These are phyloP conservation scores for Coemansia sp. DNA, from an alignment of 192 early-diverging fungal genomes.

Conservation along the genomic window DNA sequence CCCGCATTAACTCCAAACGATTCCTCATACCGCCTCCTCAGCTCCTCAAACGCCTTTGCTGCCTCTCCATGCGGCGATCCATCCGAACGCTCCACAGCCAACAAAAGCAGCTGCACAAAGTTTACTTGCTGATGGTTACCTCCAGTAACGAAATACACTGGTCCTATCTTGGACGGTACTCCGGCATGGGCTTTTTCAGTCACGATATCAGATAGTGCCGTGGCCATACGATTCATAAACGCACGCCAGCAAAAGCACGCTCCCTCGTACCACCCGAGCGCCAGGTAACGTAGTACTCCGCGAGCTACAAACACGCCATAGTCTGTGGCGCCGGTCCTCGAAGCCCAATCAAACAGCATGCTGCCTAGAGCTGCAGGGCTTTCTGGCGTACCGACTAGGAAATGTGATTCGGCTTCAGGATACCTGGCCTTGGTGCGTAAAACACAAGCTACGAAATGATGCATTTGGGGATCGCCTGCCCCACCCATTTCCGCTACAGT, in stretches of 20 bases:
- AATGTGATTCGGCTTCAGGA: slow-evolving; percentile 80
- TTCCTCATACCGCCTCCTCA: slow-evolving; percentile 30
- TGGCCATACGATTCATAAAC: slow-evolving; percentile 27
- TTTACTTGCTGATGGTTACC: slow-evolving; percentile 55
- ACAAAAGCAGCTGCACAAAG: slow-evolving; percentile 63
- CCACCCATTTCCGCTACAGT: slow-evolving; percentile 19
- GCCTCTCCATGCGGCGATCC: slow-evolving; percentile 20
- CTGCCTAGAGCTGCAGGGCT: slow-evolving; percentile 69
- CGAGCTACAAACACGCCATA: slow-evolving; percentile 76
- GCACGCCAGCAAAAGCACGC: slow-evolving; percentile 52
- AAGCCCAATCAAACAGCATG: slow-evolving; percentile 77
- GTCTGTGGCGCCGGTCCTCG: slow-evolving; percentile 55
- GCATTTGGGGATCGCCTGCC: slow-evolving; percentile 43
- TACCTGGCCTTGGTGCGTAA: slow-evolving; percentile 62
- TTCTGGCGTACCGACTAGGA: slow-evolving; percentile 77
- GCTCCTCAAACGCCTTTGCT: slow-evolving; percentile 14
- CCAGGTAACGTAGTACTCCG: slow-evolving; percentile 74
- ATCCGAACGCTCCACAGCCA: slow-evolving; percentile 59
- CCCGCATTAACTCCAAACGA: slow-evolving; percentile 35
- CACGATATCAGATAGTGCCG: slow-evolving; percentile 13
- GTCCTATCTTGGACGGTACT: slow-evolving; percentile 44
- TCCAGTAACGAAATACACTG: slow-evolving; percentile 42
- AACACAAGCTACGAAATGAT: slow-evolving; percentile 44
- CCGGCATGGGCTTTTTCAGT: slow-evolving; percentile 16
- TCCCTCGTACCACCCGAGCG: slow-evolving; percentile 52